Percentiles rank a stretch among this genome's conserved stretches.
Conservation (phyloP, 1,284 basidiomycete species). For the Tilletia caries region DNA sequence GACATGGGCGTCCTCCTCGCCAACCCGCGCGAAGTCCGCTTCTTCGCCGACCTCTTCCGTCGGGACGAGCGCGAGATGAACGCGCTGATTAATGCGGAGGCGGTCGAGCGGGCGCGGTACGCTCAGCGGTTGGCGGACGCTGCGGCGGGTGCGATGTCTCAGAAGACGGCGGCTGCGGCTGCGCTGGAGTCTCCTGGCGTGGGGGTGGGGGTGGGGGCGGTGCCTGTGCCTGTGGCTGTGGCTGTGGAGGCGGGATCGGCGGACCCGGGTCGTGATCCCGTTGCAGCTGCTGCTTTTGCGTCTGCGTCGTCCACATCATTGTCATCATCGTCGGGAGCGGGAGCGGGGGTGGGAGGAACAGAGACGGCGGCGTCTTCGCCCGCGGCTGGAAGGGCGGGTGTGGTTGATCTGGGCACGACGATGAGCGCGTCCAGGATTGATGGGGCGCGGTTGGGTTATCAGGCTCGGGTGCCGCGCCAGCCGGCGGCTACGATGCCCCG, state of each 20-base stretch:
- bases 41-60: constrained; percentile 20
- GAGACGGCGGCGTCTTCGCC: no score
- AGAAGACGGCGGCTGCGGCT: not conserved
- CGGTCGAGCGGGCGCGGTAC: constrained; percentile 15
- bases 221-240: not conserved
- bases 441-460: constrained; percentile 3
- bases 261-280: not conserved
- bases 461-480: not conserved
- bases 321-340: not conserved
- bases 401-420: not conserved
- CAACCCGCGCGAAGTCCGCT: constrained; percentile 22
- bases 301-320: not conserved
- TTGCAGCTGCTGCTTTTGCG: not conserved
- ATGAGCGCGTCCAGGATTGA: not conserved
- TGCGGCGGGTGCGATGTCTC: constrained; percentile 7
- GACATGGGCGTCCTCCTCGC: constrained; percentile 51
- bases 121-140: constrained; percentile 5
- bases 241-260: not conserved
- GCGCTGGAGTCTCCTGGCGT: not conserved
- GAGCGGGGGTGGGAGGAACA: not conserved
- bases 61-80: constrained; percentile 21
- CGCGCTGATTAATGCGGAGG: constrained; percentile 14
- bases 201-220: no score
- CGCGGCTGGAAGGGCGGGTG: not conserved
- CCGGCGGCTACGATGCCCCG: not conserved